These are phyloP conservation scores for Pestalotiopsis sp. DNA, from an alignment of 2,329 filamentous ascomycete species.

Conservation along the genomic window DNA sequence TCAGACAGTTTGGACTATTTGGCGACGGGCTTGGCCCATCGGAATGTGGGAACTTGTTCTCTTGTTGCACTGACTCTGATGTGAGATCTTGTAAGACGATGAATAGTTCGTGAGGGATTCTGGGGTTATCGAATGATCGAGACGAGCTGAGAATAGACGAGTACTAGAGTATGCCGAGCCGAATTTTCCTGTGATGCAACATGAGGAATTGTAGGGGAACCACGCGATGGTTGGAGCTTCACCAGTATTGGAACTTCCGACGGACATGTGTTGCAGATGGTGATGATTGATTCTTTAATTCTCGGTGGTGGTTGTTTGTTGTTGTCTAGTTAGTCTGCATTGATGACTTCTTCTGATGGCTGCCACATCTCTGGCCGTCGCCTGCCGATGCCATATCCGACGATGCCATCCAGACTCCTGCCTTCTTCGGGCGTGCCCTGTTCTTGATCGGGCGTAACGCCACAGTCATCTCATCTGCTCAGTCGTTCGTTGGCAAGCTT, in stretches of 20 bases:
- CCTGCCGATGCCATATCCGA: too few relatives aligned
- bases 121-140: background rate
- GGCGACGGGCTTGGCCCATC: background rate
- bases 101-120: background rate
- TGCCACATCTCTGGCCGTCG: too few relatives aligned
- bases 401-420: too few relatives aligned
- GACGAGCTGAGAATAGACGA: background rate
- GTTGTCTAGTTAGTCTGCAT: too few relatives aligned
- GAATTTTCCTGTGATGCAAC: background rate
- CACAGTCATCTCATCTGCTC: background rate
- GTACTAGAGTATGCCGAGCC: background rate
- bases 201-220: background rate
- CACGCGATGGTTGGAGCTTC: background rate
- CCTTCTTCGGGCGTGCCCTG: background rate
- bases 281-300: too few relatives aligned
- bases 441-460: background rate
- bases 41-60: slow-evolving; percentile 7
- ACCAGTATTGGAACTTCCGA: too few relatives aligned
- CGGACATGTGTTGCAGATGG: too few relatives aligned
- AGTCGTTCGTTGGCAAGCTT: background rate
- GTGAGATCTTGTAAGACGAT: slow-evolving; percentile 1
- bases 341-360: too few relatives aligned
- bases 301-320: too few relatives aligned
- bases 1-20: background rate
- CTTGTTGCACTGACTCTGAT: background rate